Evolutionary conservation across 1,139 yeast genomes (phyloP), one percentile per base, ranked within the genome.

Genomic region (Candida tropicalis): DNA sequence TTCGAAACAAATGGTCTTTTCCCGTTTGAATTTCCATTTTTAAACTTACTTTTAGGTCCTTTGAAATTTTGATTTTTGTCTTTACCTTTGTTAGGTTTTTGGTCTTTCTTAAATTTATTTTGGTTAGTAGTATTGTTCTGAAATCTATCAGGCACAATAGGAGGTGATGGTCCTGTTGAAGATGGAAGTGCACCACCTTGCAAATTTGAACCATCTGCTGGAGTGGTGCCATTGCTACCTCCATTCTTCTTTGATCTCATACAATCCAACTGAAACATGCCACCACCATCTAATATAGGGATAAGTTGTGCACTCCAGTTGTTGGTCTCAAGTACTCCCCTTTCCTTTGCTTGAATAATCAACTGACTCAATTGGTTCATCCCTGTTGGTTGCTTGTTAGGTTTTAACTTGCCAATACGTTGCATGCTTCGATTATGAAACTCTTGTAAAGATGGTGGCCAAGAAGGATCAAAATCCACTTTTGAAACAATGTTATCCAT

Each of bases 1-100:
- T 60, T 61, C 5, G 50, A 42, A 3, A 17, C 6, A 1, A 10
- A 7, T 12, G 23, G 29, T 20, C 35, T 27, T 15, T 31, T 22
- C n/a, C 23, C 22, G 9, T 26, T 17, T n/a, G 3, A n/a, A 17
- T 24, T 28, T 23, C 32, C 25, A 5, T 35, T 16, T n/a, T 26
- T 13, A 17, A 16, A 11, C 17, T 33, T 17, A 9, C 27, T 11
- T 28, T 31, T 31, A 5, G 26, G 13, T 5, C 33, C 37, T 16
- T 27, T 25, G 39, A 3, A n/a, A 6, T 33, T 40, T 10, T 34
- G 24, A 18, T 20, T 36, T 16, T 27, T 28, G 4, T 16, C n/a
- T 22, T 20, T 26, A n/a, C n/a, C n/a, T n/a, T 31, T 32, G 3
- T 26, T 35, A 17, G 6, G 16, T 12, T 26, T 35, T 3, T 13